Evolutionary conservation across 2,329 filamentous ascomycete species (phyloP), one percentile per base, ranked within the genome.

Genomic region (Elsinoe australis): DNA sequence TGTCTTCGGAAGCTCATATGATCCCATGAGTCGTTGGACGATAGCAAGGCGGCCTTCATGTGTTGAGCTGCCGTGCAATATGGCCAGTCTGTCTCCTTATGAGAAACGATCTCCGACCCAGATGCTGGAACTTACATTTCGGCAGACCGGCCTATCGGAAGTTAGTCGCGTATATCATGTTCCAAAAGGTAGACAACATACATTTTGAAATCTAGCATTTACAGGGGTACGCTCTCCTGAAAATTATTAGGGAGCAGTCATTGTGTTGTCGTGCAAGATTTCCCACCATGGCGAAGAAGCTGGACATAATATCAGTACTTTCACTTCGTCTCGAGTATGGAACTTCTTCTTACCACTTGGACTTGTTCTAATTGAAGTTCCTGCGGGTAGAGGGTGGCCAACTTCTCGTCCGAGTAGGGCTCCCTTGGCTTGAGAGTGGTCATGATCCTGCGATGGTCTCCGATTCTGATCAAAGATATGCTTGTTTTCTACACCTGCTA

Each of bases 311-410:
- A 15, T 54, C 9, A 53, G 47, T 21, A 12, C 5, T 4, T 5
- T 26, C 9, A 17, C 26, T 33, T 32, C 17, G 6, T 3, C 9
- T 3, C 19, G 14, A 28, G 3, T 17, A 15, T 28, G 18, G 12
- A 24, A 18, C n/a, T 3, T 10, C 49, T 31, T 62, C 75, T 60
- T 62, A 82, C 75, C 58, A 96, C 75, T 70, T 98, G 92, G 42
- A 96, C 92, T 52, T 92, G 79, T 63, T 92, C 85, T 28, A 98
- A 79, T 63, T 90, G 77, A 51, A 98, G 74, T 35, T 76, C 72
- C 49, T 80, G 68, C 1, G 92, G 92, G 69, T 95, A 98, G 51
- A 96, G 80, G 59, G 73, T 71, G 34, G 76, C 72, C 42, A 96
- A 78, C 74, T 96, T 89, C 51, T 86, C 82, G 55, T 81, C 71